A percentile compares a stretch with the other conserved stretches of the same genome.
Conservation (phyloP, 2,329 filamentous ascomycete species). For the Botrytis byssoidea region DNA sequence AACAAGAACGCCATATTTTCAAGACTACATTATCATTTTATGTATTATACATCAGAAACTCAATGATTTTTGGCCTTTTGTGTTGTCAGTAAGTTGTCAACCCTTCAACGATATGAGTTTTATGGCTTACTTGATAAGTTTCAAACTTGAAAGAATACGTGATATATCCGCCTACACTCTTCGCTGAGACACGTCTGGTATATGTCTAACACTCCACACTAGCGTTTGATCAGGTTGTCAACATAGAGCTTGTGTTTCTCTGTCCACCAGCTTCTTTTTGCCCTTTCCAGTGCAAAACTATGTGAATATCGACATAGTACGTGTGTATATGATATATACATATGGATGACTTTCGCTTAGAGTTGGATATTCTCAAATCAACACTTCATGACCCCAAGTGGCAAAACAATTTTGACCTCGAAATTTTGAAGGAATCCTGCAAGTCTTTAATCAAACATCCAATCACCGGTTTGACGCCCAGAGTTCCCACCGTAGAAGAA, state of each 20-base stretch:
- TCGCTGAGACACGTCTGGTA: not conserved
- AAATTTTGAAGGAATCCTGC: not conserved
- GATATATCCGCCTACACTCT: not conserved
- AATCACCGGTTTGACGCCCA: not conserved
- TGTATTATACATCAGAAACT: not conserved
- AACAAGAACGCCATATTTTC: not conserved
- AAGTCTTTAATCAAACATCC: not conserved
- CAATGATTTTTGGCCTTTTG: not conserved
- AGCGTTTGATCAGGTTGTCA: not conserved
- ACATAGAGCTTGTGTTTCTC: not conserved
- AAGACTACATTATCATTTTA: too few relatives aligned
- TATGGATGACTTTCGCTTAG: not conserved
- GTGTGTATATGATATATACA: too few relatives aligned
- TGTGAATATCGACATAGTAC: too few relatives aligned
- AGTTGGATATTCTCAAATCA: accelerated
- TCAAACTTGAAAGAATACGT: not conserved
- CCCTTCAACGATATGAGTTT: not conserved
- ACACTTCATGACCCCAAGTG: not conserved
- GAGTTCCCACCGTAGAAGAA: not conserved
- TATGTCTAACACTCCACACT: not conserved
- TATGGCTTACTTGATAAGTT: not conserved
- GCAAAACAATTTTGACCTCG: not conserved
- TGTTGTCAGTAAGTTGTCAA: not conserved
- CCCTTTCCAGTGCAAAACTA: too few relatives aligned
- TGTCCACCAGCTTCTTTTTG: not conserved